Evolutionary conservation across 2,329 filamentous ascomycete genomes (phyloP), one percentile per base, ranked within the genome.

Genomic region (Curvularia verruculosa): DNA sequence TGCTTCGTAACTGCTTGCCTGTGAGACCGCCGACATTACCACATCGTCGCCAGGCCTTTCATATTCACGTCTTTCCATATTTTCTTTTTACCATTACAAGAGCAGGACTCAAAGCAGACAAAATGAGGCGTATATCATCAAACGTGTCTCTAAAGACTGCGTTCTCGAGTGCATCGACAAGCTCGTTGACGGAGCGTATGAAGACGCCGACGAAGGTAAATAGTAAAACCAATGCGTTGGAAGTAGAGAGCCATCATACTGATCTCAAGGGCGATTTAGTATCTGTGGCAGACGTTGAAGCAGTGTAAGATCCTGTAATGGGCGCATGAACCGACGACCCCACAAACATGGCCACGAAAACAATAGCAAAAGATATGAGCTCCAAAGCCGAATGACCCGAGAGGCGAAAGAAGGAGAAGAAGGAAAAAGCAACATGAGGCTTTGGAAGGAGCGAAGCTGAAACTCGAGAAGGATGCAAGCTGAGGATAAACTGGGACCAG

Each of bases 301-400:
- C 48, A 52, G 28, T 52, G 43, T 37, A 52, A 47, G 21, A 56
- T 56, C 3, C 18, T 56, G 5, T 56, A 21, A 47, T 31, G 9
- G 31, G 23, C 9, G 13, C 5, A 31, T 9, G 3, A 28, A 18
- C 3, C n/a, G 19, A 18, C 7, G 9, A 18, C 28, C 3, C 7
- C n/a, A 18, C 8, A 7, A 10, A 18, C 21, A 48, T 6, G 1
- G 2, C 12, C n/a, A 3, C 23, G 21, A 13, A 18, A 10, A 37
- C 12, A n/a, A 37, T 3, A 13, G 9, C 5, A 49, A 49, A 18
- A 39, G 21, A 36, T 9, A 0, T 23, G 21, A 13, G 21, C 12
- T 24, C 7, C 9, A 5, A 19, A 21, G 3, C 18, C 19, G 9
- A 40, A 24, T 41, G 19, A 12, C 6, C 24, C 12, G 15, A 41